phyloP scores from a whole-genome alignment of 202 grass and related monocot species.

The Alloteropsis angusta region DNA sequence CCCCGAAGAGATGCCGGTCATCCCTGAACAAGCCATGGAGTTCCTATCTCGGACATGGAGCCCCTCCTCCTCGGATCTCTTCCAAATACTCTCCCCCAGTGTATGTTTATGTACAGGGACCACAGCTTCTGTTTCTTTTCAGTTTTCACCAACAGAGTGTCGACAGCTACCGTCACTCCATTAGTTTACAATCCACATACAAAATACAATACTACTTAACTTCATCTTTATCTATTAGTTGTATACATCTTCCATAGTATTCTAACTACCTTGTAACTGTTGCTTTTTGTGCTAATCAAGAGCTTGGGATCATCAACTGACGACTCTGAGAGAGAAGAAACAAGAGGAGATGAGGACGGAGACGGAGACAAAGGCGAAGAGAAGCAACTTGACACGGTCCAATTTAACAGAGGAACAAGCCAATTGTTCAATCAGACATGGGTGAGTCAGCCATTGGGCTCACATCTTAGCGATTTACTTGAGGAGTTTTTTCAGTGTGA shows the following conservation, averaged over 20 bases:
- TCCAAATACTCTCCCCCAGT: conserved; percentile 70
- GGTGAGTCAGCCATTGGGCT: conserved; percentile 6
- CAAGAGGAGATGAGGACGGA: background rate
- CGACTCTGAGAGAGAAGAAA: background rate
- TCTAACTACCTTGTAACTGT: background rate
- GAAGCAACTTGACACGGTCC: background rate
- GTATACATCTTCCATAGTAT: background rate
- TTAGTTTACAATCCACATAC: background rate
- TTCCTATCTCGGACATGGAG: conserved; percentile 94
- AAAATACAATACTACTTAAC: background rate
- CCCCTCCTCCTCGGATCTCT: conserved; percentile 77
- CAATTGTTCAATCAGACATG: conserved; percentile 36
- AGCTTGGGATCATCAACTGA: conserved; percentile 23
- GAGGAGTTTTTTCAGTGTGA: background rate
- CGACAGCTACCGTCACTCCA: background rate
- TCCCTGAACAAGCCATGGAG: conserved; percentile 67
- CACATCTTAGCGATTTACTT: background rate
- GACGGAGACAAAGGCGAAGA: background rate
- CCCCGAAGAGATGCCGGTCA: conserved; percentile 43
- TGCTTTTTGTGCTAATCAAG: conserved; percentile 1
- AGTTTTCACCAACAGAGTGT: conserved; percentile 2
- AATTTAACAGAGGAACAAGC: background rate
- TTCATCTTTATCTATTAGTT: background rate
- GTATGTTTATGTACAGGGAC: conserved; percentile 39
- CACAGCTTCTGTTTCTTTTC: conserved; percentile 9